Conservation (phyloP, 1,284 basidiomycete species). For the Tylopilus orsonianus region DNA sequence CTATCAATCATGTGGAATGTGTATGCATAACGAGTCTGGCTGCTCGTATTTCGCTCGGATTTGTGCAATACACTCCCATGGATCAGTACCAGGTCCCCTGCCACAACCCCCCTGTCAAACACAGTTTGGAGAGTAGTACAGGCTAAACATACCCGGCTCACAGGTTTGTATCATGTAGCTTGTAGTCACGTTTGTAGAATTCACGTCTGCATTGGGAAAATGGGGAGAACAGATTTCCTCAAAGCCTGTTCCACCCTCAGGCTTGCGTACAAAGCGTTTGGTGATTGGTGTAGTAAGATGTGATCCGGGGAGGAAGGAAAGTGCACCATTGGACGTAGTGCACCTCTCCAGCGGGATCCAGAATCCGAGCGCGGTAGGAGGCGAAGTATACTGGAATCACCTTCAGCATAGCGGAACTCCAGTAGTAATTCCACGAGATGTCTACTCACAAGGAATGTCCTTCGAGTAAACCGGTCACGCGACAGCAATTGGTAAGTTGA, state of each 20-base stretch:
- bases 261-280: slow-evolving; percentile 81
- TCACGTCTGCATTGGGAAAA: slow-evolving; percentile 30
- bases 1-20: slow-evolving; percentile 93
- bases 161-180: slow-evolving; percentile 75
- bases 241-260: slow-evolving; percentile 77
- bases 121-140: not conserved
- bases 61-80: slow-evolving; percentile 90
- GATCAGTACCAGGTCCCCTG: slow-evolving; percentile 85
- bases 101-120: not conserved
- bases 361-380: slow-evolving; percentile 88
- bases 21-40: slow-evolving; percentile 82
- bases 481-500: slow-evolving; percentile 8
- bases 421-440: slow-evolving; percentile 1
- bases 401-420: not conserved
- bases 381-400: slow-evolving; percentile 77
- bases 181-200: slow-evolving; percentile 30
- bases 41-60: slow-evolving; percentile 77
- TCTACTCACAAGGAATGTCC: slow-evolving; percentile 69
- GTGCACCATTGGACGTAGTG: slow-evolving; percentile 80
- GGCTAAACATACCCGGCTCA: slow-evolving; percentile 57
- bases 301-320: slow-evolving; percentile 91
- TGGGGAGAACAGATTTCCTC: slow-evolving; percentile 52
- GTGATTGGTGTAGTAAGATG: slow-evolving; percentile 72
- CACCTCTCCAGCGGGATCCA: slow-evolving; percentile 95
- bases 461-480: slow-evolving; percentile 27